Evolutionary conservation across 78 protist species (phyloP).

Genomic region (Protostelium mycophagum): DNA sequence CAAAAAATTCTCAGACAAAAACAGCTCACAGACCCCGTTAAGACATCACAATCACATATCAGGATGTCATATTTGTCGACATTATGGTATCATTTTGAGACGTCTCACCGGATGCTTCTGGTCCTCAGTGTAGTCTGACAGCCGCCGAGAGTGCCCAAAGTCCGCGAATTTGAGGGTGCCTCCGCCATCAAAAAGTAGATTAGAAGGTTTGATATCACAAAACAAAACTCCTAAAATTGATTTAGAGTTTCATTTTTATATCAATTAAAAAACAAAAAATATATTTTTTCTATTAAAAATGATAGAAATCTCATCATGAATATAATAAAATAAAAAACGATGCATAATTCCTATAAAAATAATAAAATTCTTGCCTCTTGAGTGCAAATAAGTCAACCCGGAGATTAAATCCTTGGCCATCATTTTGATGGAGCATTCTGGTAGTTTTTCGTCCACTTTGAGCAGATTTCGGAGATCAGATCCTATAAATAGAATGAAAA

Average conservation of each 20-base stretch:
- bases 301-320: too few species aligned
- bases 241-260: too few species aligned
- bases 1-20: too few species aligned
- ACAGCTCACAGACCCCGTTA: too few species aligned
- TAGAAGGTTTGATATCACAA: constrained; percentile 47
- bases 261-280: too few species aligned
- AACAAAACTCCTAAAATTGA: constrained; percentile 25
- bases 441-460: neutral
- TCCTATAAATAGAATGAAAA: neutral
- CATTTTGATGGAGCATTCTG: neutral
- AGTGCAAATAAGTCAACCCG: neutral
- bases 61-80: too few species aligned
- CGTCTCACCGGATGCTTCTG: neutral
- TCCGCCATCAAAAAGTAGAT: constrained; percentile 38
- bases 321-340: too few species aligned
- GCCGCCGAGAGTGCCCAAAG: constrained; percentile 21
- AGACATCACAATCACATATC: too few species aligned
- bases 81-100: too few species aligned
- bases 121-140: neutral
- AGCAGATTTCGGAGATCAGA: neutral
- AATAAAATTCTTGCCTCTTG: neutral
- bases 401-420: neutral
- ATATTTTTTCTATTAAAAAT: too few species aligned
- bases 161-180: constrained; percentile 44
- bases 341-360: too few species aligned